These are phyloP conservation scores for Heliosperma pusillum DNA, from an alignment of 148 eudicot species.

Conservation along the genomic window DNA sequence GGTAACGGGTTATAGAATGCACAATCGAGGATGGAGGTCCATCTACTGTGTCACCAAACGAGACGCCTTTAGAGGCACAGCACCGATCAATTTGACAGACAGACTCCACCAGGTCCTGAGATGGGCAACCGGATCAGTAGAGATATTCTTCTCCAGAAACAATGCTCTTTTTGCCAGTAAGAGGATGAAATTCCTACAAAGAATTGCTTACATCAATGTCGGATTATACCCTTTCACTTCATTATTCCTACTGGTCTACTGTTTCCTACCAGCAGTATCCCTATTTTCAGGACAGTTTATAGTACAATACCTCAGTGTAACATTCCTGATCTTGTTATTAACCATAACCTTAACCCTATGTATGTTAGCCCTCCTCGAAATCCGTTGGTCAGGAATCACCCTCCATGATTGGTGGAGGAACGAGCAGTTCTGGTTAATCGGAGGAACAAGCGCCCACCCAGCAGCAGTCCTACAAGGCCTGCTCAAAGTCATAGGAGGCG, in stretches of 20 bases:
- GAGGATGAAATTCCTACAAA: conserved; percentile 82
- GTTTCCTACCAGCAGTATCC: conserved; percentile 82
- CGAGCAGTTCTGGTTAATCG: conserved; percentile 97
- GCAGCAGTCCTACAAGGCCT: conserved; percentile 92
- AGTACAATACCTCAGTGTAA: conserved; percentile 61
- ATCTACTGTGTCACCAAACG: conserved; percentile 84
- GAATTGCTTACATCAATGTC: conserved; percentile 85
- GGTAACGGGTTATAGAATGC: conserved; percentile 94
- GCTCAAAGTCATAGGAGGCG: conserved; percentile 67
- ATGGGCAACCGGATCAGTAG: conserved; percentile 99
- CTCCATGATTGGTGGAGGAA: conserved; percentile 99
- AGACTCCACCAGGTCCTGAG: conserved; percentile 85
- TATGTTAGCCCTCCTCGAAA: conserved; percentile 75
- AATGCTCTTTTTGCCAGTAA: conserved; percentile 76
- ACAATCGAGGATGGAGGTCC: conserved; percentile 97
- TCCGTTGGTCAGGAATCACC: conserved; percentile 89
- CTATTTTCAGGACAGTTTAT: conserved; percentile 92
- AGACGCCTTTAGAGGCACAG: conserved; percentile 92
- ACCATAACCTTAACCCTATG: conserved; percentile 71
- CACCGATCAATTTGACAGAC: conserved; percentile 94
- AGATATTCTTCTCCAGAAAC: conserved; percentile 88
- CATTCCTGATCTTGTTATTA: conserved; percentile 62
- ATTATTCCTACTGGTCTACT: conserved; percentile 72
- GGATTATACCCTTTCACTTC: conserved; percentile 96
- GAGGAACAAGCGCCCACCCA: conserved; percentile 96